Base-by-base conservation (phyloP, 768 basidiomycete species). In the Pisolithus microcarpus region DNA sequence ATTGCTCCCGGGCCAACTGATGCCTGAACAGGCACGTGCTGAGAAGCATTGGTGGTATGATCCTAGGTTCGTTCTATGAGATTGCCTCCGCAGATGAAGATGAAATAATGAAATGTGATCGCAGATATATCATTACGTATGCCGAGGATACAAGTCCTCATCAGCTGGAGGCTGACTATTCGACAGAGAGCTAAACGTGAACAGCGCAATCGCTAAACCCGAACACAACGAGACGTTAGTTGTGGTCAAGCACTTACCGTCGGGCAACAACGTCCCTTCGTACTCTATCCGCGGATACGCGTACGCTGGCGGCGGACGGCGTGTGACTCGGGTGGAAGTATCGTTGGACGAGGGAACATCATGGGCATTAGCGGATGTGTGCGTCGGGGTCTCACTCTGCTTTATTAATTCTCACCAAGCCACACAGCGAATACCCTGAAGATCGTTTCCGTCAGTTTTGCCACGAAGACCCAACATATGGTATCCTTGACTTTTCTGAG, bases 271-370 rank as follows among this genome's bases (percentile, higher is more conserved):
- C 5, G 46, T 60, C 6, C 28, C 53, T 43, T 13, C 37, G 24
- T 83, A 82, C 57, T 59, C 59, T 4, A 39, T 79, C 37, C 65
- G 70, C 48, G 82, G 82, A 5, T 84, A 83, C 49, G 82, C 81
- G 3, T 85, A 84, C 59, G 69, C 73, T 23, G 82, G 82, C 10
- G 81, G 82, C 6, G 81, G 81, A 4, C 70, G 78, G 7, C 70
- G 81, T 16, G 68, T 85, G 18, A 76, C 74, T 4, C 72, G 81
- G 15, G 77, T 83, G 24, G 82, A 85, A 53, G 48, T 83, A 38
- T 78, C 79, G 7, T 56, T 78, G 7, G 79, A 84, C 53, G 72
- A 77, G 21, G 81, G 80, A 1, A 50, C 51, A 16, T 69, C 69
- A 1, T 84, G 81, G 82, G 52, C 43, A 7, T 63, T 80, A 15